Evolutionary conservation across 2,329 filamentous ascomycete species (phyloP), one percentile per base, ranked within the genome.

Genomic region (Cladophialophora immunda): DNA sequence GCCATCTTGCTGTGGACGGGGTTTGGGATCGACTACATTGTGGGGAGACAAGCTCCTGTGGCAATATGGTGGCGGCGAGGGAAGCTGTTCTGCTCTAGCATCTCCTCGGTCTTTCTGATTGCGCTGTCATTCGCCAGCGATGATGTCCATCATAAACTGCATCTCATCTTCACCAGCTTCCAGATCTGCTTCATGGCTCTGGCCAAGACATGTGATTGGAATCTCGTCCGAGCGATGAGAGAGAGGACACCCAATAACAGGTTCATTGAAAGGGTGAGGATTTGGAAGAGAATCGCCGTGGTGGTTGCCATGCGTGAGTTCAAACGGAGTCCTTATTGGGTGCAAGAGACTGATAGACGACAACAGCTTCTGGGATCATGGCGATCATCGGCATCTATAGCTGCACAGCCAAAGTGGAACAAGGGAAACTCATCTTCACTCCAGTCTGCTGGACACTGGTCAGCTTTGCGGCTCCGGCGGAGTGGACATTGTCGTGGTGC

Each of bases 131-230:
- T 50, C n/a, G n/a, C 54, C 3, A 64, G 45, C 27, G 55, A 53
- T n/a, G 54, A 64, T 22, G 29, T 15, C 19, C 27, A 64, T 15
- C 62, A 53, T 11, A 36, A 64, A 17, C 9, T 52, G 30, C 62
- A 64, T 53, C 62, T 64, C 41, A 64, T 59, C 29, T 59, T 59
- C 27, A 59, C 62, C 19, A 59, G 62, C 22, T 58, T 64, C 30
- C 62, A 64, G 36, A 64, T 64, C 30, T 15, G 59, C 19, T 58
- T 36, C 55, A 59, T 64, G 55, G 62, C 22, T 15, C n/a, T 29
- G 17, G 38, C 62, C 22, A 64, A 64, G 62, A 56, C n/a, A 1
- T 64, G 54, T 25, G 62, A 64, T 22, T 64, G 62, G 62, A 36
- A 64, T 19, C 45, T 64, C 13, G 41, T 32, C 6, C 36, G 55